A percentile compares a stretch with the other conserved stretches of the same genome.
Conservation (phyloP, 2,329 filamentous ascomycete species). For the Neofusicoccum kwambonambiense region DNA sequence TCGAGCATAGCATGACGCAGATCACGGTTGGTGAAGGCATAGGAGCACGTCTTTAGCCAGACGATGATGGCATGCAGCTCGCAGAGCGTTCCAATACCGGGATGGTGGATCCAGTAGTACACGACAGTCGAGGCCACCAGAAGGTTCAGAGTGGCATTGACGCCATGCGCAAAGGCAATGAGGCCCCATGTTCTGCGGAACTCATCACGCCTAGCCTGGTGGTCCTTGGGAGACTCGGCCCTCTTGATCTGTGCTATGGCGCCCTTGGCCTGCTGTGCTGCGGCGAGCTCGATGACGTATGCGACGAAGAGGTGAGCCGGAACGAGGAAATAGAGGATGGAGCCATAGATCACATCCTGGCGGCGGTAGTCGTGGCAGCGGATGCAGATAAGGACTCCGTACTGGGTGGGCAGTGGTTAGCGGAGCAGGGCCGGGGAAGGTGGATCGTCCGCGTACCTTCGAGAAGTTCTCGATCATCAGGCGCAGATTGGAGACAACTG, state of each 20-base stretch:
- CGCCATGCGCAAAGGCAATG: slow-evolving; percentile 74
- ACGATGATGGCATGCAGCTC: slow-evolving; percentile 92
- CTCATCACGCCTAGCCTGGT: slow-evolving; percentile 58
- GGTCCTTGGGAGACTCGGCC: slow-evolving; percentile 44
- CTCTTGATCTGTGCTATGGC: slow-evolving; percentile 59
- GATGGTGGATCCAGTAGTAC: slow-evolving; percentile 89
- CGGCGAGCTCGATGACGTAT: slow-evolving; percentile 82
- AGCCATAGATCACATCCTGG: slow-evolving; percentile 73
- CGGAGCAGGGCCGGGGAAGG: slow-evolving; percentile 17
- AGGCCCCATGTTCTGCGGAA: slow-evolving; percentile 77
- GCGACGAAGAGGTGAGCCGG: slow-evolving; percentile 89
- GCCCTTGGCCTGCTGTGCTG: slow-evolving; percentile 73
- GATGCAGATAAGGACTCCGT: slow-evolving; percentile 91
- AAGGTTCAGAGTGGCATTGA: slow-evolving; percentile 82
- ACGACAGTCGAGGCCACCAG: slow-evolving; percentile 79
- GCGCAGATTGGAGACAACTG: slow-evolving; percentile 88
- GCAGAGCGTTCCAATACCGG: slow-evolving; percentile 85
- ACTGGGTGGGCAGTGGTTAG: slow-evolving; percentile 52
- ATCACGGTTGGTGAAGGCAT: slow-evolving; percentile 95
- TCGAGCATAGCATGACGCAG: slow-evolving; percentile 87
- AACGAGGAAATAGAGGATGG: slow-evolving; percentile 79
- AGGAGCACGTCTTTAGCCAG: slow-evolving; percentile 93
- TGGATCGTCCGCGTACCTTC: slow-evolving; percentile 59
- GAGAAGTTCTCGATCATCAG: slow-evolving; percentile 96
- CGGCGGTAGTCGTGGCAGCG: slow-evolving; percentile 83